Percentiles rank a stretch among this genome's conserved stretches.
These are phyloP conservation scores for Colletotrichum sp. DNA, from an alignment of 2,329 filamentous ascomycete genomes.

Conservation along the genomic window DNA sequence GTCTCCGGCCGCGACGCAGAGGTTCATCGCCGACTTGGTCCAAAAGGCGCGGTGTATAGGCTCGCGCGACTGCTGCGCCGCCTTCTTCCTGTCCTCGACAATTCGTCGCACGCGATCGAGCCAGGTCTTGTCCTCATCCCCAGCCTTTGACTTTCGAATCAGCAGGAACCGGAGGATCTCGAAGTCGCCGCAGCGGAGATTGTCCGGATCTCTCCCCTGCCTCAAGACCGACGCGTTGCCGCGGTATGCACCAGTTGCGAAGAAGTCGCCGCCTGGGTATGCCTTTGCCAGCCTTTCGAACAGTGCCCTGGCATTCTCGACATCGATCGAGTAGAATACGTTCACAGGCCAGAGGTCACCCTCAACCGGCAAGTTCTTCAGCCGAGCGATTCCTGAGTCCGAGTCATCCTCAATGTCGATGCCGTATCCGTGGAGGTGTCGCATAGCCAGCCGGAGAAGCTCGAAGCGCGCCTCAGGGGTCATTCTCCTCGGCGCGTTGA, in stretches of 20 bases:
- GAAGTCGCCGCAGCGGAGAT: background rate
- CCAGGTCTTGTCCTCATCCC: slow-evolving; percentile 11
- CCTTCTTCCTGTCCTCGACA: slow-evolving; percentile 26
- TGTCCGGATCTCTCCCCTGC: background rate
- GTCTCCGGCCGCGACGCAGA: slow-evolving; percentile 30
- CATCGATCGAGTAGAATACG: background rate
- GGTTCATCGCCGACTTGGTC: slow-evolving; percentile 28
- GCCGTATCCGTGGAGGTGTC: background rate
- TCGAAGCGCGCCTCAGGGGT: background rate
- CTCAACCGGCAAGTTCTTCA: background rate
- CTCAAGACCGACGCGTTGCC: background rate
- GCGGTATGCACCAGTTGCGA: background rate
- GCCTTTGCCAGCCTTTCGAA: background rate
- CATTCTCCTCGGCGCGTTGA: background rate
- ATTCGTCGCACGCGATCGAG: slow-evolving; percentile 12
- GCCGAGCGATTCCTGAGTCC: background rate
- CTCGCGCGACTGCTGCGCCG: slow-evolving; percentile 27
- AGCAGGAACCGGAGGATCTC: background rate
- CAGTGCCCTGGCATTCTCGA: background rate
- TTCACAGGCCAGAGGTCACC: background rate
- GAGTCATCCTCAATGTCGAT: background rate
- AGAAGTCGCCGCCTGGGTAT: background rate
- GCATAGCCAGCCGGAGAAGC: background rate
- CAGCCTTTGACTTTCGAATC: background rate
- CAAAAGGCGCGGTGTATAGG: slow-evolving; percentile 27